Conservation (phyloP, 148 eudicot genomes). For the Fallopia convolvulus region DNA sequence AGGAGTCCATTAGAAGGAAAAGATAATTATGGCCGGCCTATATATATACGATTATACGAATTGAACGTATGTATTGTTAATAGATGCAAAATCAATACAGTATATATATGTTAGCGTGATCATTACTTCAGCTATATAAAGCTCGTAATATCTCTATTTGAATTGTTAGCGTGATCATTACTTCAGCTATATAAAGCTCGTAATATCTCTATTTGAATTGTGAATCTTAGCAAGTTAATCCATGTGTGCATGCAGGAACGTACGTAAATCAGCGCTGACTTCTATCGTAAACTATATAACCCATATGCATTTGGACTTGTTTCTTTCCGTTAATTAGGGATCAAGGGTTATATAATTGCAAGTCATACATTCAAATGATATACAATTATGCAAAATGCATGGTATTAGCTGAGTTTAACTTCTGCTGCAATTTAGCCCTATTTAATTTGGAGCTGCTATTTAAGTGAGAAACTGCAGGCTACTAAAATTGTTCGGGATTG, state of each 20-base stretch:
- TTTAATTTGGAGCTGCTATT: background rate
- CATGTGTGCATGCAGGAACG: background rate
- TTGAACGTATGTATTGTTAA: no score
- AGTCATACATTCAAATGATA: background rate
- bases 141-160: background rate
- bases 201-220: background rate
- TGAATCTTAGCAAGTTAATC: background rate
- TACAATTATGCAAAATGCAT: background rate
- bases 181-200: background rate
- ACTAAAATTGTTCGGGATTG: no score
- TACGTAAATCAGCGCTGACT: background rate
- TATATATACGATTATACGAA: no score
- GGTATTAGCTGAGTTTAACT: background rate
- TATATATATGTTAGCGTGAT: background rate
- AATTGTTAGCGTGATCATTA: background rate
- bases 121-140: background rate
- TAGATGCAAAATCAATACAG: background rate
- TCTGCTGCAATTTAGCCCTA: background rate
- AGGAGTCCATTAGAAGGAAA: background rate
- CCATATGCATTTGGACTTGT: conserved; percentile 4
- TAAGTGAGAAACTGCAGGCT: background rate
- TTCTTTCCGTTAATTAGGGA: conserved; percentile 4
- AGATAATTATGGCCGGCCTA: background rate
- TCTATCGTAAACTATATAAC: background rate
- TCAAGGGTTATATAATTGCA: conserved; percentile 3